Conservation (phyloP, 345 rosid genomes). For the Populus euphratica region DNA sequence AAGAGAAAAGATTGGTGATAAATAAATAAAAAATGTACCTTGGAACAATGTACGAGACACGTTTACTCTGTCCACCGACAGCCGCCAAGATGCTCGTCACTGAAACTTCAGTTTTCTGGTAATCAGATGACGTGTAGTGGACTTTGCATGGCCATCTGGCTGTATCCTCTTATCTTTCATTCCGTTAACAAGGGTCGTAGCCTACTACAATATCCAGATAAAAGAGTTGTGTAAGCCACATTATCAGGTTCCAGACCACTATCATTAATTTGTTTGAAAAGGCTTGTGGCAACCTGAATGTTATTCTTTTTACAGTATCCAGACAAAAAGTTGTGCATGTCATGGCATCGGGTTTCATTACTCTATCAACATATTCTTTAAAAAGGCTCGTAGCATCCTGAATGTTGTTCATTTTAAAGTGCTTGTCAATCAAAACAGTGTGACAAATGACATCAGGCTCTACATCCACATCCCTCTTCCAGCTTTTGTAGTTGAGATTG, state of each 20-base stretch:
- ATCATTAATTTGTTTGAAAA: no score
- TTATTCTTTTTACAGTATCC: conserved; percentile 39
- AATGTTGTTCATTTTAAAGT: conserved; percentile 48
- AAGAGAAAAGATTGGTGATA: no score
- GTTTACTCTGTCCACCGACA: background rate
- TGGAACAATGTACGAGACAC: no score
- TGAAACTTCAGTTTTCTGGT: conserved; percentile 15
- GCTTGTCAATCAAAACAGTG: conserved; percentile 57
- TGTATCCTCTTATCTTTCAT: conserved; percentile 37
- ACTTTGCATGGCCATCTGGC: conserved; percentile 20
- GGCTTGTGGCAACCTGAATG: background rate
- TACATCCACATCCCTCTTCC: conserved; percentile 22
- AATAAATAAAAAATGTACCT: no score
- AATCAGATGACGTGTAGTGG: conserved; percentile 23
- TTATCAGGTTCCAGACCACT: no score
- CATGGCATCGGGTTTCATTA: conserved; percentile 54
- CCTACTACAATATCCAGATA: conserved; percentile 1
- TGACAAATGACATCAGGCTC: conserved; percentile 50
- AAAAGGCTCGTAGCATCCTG: conserved; percentile 40
- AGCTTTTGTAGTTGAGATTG: no score
- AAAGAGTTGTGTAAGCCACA: no score
- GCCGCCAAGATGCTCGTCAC: background rate
- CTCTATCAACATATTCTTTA: conserved; percentile 45
- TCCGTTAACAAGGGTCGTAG: conserved; percentile 36
- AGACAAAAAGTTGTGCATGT: conserved; percentile 49